phyloP scores from a whole-genome alignment of 1,139 yeast species.

The Pneumocystis oryctolagi region DNA sequence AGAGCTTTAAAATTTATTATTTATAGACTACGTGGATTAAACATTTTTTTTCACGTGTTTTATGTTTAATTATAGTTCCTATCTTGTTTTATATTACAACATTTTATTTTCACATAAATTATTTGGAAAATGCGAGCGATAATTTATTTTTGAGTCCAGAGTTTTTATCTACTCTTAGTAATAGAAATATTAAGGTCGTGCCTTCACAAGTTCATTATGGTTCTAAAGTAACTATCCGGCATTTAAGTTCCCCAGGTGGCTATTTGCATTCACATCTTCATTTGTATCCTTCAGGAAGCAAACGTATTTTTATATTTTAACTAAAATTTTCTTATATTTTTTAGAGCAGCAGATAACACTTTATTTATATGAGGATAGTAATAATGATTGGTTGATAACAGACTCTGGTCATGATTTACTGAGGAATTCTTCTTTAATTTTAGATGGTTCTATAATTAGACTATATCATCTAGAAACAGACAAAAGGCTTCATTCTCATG shows the following conservation, averaged over 20 bases:
- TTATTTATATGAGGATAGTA: conserved; percentile 80
- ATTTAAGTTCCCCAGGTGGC: conserved; percentile 78
- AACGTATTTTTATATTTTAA: conserved; percentile 28
- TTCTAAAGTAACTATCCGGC: conserved; percentile 66
- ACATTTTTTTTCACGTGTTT: conserved; percentile 45
- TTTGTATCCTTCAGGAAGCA: conserved; percentile 77
- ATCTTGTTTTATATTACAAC: conserved; percentile 47
- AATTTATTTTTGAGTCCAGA: conserved; percentile 80
- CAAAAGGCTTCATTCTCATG: conserved; percentile 89
- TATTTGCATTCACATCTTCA: conserved; percentile 86
- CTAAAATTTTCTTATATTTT: background rate
- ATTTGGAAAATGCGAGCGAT: conserved; percentile 63
- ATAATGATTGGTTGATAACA: conserved; percentile 65
- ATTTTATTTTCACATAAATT: conserved; percentile 65
- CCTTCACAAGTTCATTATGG: conserved; percentile 79
- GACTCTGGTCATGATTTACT: conserved; percentile 21
- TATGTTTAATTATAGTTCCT: conserved; percentile 57
- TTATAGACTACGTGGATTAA: conserved; percentile 14
- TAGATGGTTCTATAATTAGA: conserved; percentile 68
- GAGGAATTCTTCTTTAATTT: conserved; percentile 36
- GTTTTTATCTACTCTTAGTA: conserved; percentile 63
- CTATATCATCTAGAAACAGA: conserved; percentile 52
- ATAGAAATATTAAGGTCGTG: conserved; percentile 47
- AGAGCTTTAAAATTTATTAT: conserved; percentile 11
- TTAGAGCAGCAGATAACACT: conserved; percentile 74